These are phyloP conservation scores for Fusarium sp. DNA, from an alignment of 2,329 filamentous ascomycete species.

Conservation along the genomic window DNA sequence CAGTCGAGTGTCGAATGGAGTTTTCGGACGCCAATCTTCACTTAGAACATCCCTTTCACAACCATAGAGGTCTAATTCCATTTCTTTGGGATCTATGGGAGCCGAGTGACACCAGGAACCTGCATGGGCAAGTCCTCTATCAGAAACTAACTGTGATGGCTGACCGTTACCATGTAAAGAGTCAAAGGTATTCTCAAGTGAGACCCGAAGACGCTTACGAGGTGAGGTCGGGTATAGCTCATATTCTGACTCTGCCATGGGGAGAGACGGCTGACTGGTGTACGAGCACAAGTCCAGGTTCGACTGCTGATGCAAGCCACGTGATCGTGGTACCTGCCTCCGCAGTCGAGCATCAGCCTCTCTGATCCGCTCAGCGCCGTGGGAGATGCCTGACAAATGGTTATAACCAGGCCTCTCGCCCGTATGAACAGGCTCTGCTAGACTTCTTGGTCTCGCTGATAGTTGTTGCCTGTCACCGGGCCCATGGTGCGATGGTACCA, in stretches of 20 bases:
- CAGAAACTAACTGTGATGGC: neutral
- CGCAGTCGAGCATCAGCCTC: conserved; percentile 4
- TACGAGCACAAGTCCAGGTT: neutral
- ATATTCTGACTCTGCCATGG: neutral
- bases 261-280: neutral
- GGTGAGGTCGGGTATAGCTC: conserved; percentile 3
- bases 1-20: conserved; percentile 34
- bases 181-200: conserved; percentile 11
- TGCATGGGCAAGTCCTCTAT: conserved; percentile 24
- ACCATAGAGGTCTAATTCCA: neutral
- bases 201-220: conserved; percentile 17
- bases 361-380: conserved; percentile 4
- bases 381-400: neutral
- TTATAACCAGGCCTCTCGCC: neutral
- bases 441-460: neutral
- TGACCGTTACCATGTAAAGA: neutral
- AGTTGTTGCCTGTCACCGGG: neutral
- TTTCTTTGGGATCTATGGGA: neutral
- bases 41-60: conserved; percentile 3
- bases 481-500: neutral
- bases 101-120: conserved; percentile 41
- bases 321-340: conserved; percentile 10
- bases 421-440: neutral
- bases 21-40: conserved; percentile 29
- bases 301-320: conserved; percentile 4